Evolutionary conservation across 2,329 filamentous ascomycete genomes (phyloP), one percentile per base, ranked within the genome.

Genomic region (Penicillium sp.): DNA sequence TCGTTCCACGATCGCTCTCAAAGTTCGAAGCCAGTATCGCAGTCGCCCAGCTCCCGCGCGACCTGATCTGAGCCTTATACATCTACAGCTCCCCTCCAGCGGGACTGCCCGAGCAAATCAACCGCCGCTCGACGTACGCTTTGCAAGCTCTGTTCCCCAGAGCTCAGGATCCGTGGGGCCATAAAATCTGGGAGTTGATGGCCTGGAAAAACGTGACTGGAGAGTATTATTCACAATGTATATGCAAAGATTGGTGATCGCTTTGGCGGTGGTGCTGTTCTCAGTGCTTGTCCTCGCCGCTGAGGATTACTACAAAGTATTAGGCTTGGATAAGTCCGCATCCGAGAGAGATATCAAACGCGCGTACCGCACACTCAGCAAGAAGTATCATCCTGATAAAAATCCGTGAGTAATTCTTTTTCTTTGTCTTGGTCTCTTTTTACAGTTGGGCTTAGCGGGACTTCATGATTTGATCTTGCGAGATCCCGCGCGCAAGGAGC

Each of bases 321-420:
- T 98, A 26, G 89, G 86, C 46, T 73, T 98, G 54, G 80, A 85
- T 63, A 89, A 82, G 63, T 77, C 84, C 51, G 91, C 91, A 12
- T 84, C 82, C 40, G 90, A 95, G 46, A 84, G 84, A 63, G 86
- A 97, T 62, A 85, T 98, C 66, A 98, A 98, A 72, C 86, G 87
- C 39, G 90, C 93, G 24, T 98, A 98, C 71, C 83, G 90, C 51
- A 84, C 83, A 51, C 77, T 98, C 9, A 94, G 88, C 75, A 97
- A 97, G 72, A 95, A 94, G 68, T 96, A 81, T 69, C 93, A 98
- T 66, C 93, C 93, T 3, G 93, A 98, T 72, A 98, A 98, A 80
- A 97, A 97, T 62, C 90, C 91, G 85, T 93, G 80, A 62, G 86
- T 74, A 12, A 18, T 13, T 46, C 39, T 43, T 47, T 39, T 33